phyloP scores from a whole-genome alignment of 768 basidiomycete genomes.

The Mrakia gelida region DNA sequence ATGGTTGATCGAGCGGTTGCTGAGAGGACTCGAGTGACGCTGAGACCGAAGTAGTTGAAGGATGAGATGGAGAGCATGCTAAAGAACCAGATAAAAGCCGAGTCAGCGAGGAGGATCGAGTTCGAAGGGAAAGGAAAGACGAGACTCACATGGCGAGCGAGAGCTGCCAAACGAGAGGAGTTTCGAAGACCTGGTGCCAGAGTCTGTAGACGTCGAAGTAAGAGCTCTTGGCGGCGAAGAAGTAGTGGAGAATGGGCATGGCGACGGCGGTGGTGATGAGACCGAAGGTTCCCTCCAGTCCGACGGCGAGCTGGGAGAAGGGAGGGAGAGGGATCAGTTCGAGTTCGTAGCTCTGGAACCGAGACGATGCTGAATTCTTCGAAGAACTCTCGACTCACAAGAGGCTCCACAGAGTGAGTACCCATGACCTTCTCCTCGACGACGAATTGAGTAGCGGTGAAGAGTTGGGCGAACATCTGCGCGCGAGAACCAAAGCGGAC shows the following conservation, averaged over 20 bases:
- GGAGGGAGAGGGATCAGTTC: not conserved
- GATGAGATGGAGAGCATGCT: constrained; percentile 53
- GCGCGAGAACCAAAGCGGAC: too few relatives aligned
- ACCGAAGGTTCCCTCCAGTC: constrained; percentile 91
- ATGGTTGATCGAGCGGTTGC: constrained; percentile 46
- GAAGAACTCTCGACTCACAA: too few relatives aligned
- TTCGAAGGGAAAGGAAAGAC: not conserved
- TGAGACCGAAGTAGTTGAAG: constrained; percentile 70
- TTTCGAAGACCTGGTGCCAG: constrained; percentile 79
- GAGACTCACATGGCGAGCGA: constrained; percentile 17
- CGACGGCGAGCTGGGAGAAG: constrained; percentile 61
- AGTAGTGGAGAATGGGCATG: constrained; percentile 64
- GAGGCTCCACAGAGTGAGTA: constrained; percentile 75
- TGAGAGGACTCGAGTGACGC: constrained; percentile 37
- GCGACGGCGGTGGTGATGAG: constrained; percentile 68
- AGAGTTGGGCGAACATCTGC: constrained; percentile 24
- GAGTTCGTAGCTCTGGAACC: too few relatives aligned
- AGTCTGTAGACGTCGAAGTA: constrained; percentile 85
- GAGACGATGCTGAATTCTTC: too few relatives aligned
- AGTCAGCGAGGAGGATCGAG: not conserved
- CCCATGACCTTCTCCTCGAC: constrained; percentile 87
- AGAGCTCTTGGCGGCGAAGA: constrained; percentile 46
- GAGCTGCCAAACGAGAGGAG: constrained; percentile 54
- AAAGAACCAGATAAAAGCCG: not conserved
- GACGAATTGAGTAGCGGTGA: constrained; percentile 66